Evolutionary conservation across 768 basidiomycete species (phyloP).

Genomic region (Amanita polypyramis): DNA sequence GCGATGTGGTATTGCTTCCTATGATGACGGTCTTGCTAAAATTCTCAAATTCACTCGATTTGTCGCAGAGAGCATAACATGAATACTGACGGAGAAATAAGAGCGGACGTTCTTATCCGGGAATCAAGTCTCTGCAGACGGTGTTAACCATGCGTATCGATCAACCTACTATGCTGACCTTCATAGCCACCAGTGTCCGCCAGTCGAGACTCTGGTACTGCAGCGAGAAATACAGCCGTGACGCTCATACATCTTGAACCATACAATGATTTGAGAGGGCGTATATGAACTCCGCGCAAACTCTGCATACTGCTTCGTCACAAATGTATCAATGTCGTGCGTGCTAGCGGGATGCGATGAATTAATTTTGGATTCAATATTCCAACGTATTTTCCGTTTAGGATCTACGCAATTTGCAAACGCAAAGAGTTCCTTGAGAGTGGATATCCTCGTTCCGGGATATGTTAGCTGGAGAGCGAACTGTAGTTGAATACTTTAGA

Average conservation of each 20-base stretch:
- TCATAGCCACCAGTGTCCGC: conserved; percentile 67
- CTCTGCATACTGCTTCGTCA: conserved; percentile 44
- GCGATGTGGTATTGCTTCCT: conserved; percentile 33
- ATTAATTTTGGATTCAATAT: conserved; percentile 74
- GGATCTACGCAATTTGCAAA: conserved; percentile 71
- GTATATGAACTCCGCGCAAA: conserved; percentile 52
- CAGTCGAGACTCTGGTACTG: conserved; percentile 81
- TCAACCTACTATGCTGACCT: conserved; percentile 23
- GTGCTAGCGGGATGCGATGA: conserved; percentile 41
- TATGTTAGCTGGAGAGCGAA: conserved; percentile 53
- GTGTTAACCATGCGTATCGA: not conserved
- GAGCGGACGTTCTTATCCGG: conserved; percentile 45
- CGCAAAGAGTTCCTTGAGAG: conserved; percentile 62
- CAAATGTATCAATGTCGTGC: conserved; percentile 46
- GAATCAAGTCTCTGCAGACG: conserved; percentile 39
- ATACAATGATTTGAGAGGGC: conserved; percentile 47
- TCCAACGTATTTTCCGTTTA: conserved; percentile 50
- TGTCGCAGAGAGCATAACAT: not conserved
- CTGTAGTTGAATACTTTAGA: not conserved
- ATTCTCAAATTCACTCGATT: not conserved
- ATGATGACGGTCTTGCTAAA: conserved; percentile 26
- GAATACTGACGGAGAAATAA: conserved; percentile 47
- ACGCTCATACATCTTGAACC: not conserved
- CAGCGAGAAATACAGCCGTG: not conserved
- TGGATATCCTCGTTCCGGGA: conserved; percentile 62